Percentiles rank a stretch among this genome's conserved stretches.
phyloP scores from a whole-genome alignment of 2,329 filamentous ascomycete species.

The Colletotrichum noveboracense region DNA sequence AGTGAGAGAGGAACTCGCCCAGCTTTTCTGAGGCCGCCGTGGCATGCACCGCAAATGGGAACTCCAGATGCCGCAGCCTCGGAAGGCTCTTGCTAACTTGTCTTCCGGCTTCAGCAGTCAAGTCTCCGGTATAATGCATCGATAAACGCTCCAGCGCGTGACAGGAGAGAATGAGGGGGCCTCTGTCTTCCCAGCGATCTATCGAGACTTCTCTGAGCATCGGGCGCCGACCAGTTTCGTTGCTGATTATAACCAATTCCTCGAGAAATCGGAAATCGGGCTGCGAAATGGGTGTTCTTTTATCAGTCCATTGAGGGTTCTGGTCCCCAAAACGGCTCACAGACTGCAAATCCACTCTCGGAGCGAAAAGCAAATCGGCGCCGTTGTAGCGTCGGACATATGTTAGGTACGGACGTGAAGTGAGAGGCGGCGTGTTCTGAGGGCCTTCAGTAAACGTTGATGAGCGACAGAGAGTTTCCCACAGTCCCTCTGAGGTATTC shows the following conservation, averaged over 20 bases:
- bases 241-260: background rate
- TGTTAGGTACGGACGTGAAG: background rate
- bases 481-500: no score
- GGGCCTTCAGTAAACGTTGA: background rate
- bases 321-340: background rate
- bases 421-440: background rate
- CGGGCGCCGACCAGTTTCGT: background rate
- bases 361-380: background rate
- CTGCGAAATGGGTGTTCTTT: background rate
- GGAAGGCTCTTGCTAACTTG: background rate
- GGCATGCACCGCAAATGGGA: background rate
- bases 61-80: background rate
- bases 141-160: background rate
- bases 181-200: background rate
- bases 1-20: background rate
- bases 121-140: background rate
- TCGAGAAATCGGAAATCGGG: background rate
- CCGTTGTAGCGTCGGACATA: background rate
- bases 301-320: background rate
- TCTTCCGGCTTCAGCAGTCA: background rate
- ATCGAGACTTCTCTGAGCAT: background rate
- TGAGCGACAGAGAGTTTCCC: background rate
- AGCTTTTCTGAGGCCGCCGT: background rate
- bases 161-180: background rate
- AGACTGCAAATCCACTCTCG: background rate